Base-by-base conservation (phyloP, 2,329 filamentous ascomycete genomes). In the Xylariaceae sp. region DNA sequence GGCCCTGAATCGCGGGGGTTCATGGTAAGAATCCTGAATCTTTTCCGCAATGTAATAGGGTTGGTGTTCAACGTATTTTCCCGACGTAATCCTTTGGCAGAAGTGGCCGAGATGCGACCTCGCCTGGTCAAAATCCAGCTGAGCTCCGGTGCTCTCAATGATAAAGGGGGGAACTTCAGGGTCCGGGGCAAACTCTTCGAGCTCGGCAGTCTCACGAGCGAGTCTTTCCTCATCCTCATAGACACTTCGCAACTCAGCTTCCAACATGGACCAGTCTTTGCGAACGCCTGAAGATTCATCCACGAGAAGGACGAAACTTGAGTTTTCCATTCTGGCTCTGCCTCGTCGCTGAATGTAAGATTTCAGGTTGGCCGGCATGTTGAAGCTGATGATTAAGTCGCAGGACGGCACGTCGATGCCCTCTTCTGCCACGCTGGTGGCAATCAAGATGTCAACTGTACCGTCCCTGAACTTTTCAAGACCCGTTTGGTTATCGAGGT, bases 81-180 rank as follows among this genome's bases (percentile, higher is more conserved):
- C 77, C 0, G 75, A 75, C 0, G 82, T 79, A 0, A 92, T 71
- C 0, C 81, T 79, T 0, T 78, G 76, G 72, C 92, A 97, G 66
- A 97, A 95, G 72, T 96, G 90, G 51, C 89, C 79, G 1, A 97
- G 79, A 71, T 94, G 91, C n/a, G 79, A 73, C 52, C 87, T 83
- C 0, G 90, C 88, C 64, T 89, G 89, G 44, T 89, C 82, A 1
- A 91, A 78, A 9, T 88, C 88, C 11, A 97, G 75, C 10, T 84
- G 73, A 0, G 90, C 90, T 3, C 86, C 75, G 0, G 79, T 82
- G 18, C 72, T 62, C 18, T 74, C 61, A 4, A 82, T 73, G 13
- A 67, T 64, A 51, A 80, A 67, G 10, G 72, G 67, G 4, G 69
- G 62, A 34, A 76, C 65, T 15, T 71, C 67, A 2, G 75, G 39